Evolutionary conservation across 768 basidiomycete genomes (phyloP).

Genomic region (Lactarius quietus): DNA sequence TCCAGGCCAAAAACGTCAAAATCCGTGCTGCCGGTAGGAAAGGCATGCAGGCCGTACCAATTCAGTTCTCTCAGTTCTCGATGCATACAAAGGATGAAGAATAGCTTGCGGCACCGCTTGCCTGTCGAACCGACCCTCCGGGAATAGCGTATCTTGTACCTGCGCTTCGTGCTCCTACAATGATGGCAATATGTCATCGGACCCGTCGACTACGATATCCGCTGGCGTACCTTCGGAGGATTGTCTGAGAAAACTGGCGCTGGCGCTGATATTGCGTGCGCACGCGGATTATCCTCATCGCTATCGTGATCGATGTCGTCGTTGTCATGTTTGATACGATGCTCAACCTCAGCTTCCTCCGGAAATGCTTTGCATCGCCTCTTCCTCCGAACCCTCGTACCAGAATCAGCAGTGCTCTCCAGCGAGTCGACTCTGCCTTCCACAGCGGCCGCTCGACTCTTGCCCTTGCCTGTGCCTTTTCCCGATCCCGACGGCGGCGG

Average conservation of each 20-base stretch:
- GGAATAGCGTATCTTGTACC: conserved; percentile 19
- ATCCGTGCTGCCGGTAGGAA: too few species aligned
- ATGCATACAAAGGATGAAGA: conserved; percentile 21
- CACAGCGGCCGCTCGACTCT: not conserved
- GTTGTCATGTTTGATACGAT: not conserved
- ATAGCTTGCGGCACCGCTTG: conserved; percentile 8
- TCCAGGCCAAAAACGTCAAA: too few species aligned
- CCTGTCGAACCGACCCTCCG: not conserved
- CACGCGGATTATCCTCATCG: not conserved
- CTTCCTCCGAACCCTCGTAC: conserved; percentile 3
- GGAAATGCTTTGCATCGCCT: conserved; percentile 13
- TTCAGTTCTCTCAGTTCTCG: too few species aligned
- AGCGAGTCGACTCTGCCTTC: not conserved
- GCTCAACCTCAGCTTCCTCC: not conserved
- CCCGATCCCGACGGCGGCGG: not conserved
- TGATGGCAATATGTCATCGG: conserved; percentile 22
- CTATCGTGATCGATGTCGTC: not conserved
- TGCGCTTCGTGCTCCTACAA: conserved; percentile 10
- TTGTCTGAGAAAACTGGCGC: not conserved
- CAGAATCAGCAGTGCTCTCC: not conserved
- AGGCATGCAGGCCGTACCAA: conserved; percentile 8
- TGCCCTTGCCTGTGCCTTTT: not conserved
- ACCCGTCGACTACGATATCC: not conserved
- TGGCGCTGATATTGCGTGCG: not conserved
- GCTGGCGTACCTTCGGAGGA: not conserved